phyloP scores from a whole-genome alignment of 331 rosid genomes.

The Acacia pycnantha region DNA sequence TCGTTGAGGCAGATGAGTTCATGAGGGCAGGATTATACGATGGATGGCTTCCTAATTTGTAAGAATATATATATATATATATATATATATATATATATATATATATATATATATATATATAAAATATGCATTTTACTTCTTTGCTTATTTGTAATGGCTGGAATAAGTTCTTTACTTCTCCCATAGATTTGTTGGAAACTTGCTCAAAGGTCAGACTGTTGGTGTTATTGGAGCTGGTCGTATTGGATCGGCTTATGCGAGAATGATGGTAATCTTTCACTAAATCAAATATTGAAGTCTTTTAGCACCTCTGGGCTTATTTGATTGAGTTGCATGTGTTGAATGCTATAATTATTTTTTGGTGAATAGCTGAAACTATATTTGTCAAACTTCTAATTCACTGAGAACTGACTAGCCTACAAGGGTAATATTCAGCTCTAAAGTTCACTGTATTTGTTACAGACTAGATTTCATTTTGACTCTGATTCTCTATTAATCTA shows the following conservation, averaged over 20 bases:
- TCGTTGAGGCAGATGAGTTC: slow-evolving; percentile 97
- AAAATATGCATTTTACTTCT: not conserved
- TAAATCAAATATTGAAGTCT: slow-evolving; percentile 7
- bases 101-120: not conserved
- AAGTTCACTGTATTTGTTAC: not conserved
- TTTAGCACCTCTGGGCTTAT: not conserved
- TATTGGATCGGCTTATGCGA: slow-evolving; percentile 95
- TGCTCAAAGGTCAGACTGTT: slow-evolving; percentile 95
- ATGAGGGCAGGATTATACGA: slow-evolving; percentile 98
- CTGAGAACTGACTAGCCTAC: slow-evolving; percentile 3
- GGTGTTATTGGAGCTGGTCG: slow-evolving; percentile 99
- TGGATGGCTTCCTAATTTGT: slow-evolving; percentile 99
- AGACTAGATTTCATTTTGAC: slow-evolving; percentile 16
- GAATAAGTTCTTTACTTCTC: slow-evolving; percentile 26
- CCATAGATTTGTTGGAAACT: slow-evolving; percentile 86
- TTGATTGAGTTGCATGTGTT: slow-evolving; percentile 24
- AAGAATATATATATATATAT: slow-evolving; percentile 19
- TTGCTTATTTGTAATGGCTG: slow-evolving; percentile 5
- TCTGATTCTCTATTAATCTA: not conserved
- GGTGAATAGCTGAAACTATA: not conserved
- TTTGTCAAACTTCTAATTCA: not conserved
- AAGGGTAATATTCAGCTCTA: not conserved
- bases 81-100: not conserved
- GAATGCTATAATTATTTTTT: not conserved
- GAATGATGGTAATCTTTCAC: slow-evolving; percentile 80